phyloP scores from a whole-genome alignment of 805 yeast species.

The Sugiyamaella qingdaonensis region DNA sequence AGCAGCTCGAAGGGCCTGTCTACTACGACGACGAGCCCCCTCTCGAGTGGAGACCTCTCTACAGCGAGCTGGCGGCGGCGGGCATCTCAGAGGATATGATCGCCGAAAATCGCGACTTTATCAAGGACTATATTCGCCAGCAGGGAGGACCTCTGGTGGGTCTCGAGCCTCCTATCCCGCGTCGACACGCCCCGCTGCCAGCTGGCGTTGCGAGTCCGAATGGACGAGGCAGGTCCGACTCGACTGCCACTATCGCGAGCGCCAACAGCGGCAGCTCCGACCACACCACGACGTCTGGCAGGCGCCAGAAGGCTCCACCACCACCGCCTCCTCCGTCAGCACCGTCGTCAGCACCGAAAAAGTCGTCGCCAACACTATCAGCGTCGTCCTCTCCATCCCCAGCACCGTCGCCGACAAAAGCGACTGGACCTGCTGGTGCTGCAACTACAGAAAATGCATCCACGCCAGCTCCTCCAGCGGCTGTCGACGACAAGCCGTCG shows the following conservation, averaged over 20 bases:
- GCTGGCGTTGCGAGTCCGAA: constrained; percentile 29
- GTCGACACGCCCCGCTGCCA: constrained; percentile 39
- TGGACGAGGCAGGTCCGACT: constrained; percentile 4
- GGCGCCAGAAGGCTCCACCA: constrained; percentile 23
- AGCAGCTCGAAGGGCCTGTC: constrained; percentile 33
- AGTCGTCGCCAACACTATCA: constrained; percentile 19
- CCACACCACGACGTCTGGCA: not conserved
- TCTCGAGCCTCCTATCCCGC: constrained; percentile 77
- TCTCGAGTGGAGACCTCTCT: constrained; percentile 75
- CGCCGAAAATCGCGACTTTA: constrained; percentile 78
- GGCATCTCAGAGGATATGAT: constrained; percentile 88
- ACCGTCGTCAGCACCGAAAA: constrained; percentile 27
- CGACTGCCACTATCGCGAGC: constrained; percentile 10
- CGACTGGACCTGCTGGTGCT: not conserved
- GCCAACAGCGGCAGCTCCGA: constrained; percentile 4
- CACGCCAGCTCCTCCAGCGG: constrained; percentile 20
- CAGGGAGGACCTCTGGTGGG: constrained; percentile 81
- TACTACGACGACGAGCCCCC: constrained; percentile 81
- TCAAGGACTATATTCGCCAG: constrained; percentile 68
- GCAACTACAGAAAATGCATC: constrained; percentile 3
- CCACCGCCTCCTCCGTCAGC: constrained; percentile 27
- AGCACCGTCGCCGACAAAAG: constrained; percentile 14
- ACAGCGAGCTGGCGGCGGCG: constrained; percentile 64
- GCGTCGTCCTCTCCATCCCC: constrained; percentile 25
- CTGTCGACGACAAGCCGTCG: constrained; percentile 6